Evolutionary conservation across 1,139 yeast genomes (phyloP), one percentile per base, ranked within the genome.

Genomic region (Keqinozyma sinolaborantium): DNA sequence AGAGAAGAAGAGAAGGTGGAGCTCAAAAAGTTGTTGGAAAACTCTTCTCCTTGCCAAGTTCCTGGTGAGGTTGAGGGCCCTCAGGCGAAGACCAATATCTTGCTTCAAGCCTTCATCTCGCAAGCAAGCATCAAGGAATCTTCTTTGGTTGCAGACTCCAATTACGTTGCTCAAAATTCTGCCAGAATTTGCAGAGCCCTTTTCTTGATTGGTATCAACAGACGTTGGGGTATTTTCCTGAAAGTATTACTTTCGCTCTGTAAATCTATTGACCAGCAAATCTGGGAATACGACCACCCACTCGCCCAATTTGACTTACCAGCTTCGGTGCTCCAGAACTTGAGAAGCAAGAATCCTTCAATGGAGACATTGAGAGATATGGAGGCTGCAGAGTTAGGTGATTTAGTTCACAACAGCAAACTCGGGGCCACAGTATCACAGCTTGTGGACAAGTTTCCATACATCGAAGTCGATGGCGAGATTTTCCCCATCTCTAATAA

Each of bases 201-300:
- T 30, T 88, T 94, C 47, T 61, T 90, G 38, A 78, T 94, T 41
- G 94, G 95, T 24, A 66, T 90, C 28, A 84, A 86, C 50, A 70
- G 97, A 44, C 69, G 94, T 41, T 92, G 97, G 97, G 97, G 97
- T 3, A 58, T 65, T 7, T 79, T 88, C 43, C 75, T 92, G 44
- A 76, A 78, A 38, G 74, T 83, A 19, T 73, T 88, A 74, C 62
- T 90, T 24, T 73, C 84, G 14, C 69, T 90, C 18, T 92, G 97
- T 55, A 87, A 88, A 48, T 79, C 96, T 4, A 77, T 94, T 37
- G 96, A 90, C 42, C 77, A 73, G 46, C 68, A 94, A 42, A 51
- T 84, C 9, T 94, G 98, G 98, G 77, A 90, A 0, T 87, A 82
- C 59, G 87, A 83, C 41, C 97, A 92, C 54, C 97, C 98, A 1